phyloP scores from a whole-genome alignment of 345 rosid species.

The Populus deltoides region DNA sequence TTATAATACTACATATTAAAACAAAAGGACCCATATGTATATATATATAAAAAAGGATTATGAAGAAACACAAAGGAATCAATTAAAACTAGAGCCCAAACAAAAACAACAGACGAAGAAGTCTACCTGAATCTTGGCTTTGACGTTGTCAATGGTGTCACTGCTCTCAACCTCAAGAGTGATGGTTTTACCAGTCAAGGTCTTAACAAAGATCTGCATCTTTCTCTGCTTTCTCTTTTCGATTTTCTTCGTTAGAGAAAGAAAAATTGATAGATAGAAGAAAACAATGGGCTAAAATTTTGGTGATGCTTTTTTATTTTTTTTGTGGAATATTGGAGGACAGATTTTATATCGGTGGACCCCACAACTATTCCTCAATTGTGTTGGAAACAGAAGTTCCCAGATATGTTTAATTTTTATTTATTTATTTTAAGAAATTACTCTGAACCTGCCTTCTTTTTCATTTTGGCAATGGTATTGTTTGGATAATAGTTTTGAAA shows the following conservation, averaged over 20 bases:
- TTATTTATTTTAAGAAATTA: too few species aligned
- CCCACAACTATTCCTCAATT: neutral
- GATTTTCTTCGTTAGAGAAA: neutral
- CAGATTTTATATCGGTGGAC: neutral
- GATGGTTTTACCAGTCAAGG: constrained; percentile 21
- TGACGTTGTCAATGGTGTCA: constrained; percentile 25
- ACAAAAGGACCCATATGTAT: neutral
- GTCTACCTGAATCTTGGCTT: constrained; percentile 24
- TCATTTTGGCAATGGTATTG: too few species aligned
- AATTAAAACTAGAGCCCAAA: neutral
- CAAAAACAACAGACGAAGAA: neutral
- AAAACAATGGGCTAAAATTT: neutral
- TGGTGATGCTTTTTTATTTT: neutral
- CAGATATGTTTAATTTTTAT: neutral
- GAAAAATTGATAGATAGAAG: neutral
- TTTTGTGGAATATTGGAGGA: neutral
- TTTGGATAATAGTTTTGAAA: too few species aligned
- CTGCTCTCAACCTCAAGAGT: constrained; percentile 30
- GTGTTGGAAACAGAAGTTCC: neutral
- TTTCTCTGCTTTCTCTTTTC: neutral
- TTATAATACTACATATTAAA: neutral
- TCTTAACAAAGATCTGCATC: constrained; percentile 27
- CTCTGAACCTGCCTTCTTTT: too few species aligned
- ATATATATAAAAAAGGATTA: neutral
- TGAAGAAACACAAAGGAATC: neutral